Evolutionary conservation across 2,329 filamentous ascomycete species (phyloP).

Genomic region (Dothiorella sarmentorum): DNA sequence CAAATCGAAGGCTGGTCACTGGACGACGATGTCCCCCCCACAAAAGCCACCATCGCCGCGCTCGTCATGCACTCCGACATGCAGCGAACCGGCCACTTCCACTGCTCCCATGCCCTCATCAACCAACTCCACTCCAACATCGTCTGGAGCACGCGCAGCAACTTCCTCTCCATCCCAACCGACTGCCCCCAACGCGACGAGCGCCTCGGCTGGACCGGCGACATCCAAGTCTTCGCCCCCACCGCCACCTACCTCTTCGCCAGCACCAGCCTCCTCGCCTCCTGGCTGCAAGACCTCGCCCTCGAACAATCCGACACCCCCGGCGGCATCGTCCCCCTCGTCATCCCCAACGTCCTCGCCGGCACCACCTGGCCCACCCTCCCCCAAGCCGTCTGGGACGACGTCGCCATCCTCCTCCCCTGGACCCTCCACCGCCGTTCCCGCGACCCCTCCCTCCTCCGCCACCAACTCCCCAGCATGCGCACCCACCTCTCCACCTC

Average conservation of each 20-base stretch:
- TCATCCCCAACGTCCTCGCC: slow-evolving; percentile 22
- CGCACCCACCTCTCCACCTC: slow-evolving; percentile 37
- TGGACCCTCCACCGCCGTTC: slow-evolving; percentile 35
- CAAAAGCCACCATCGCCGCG: slow-evolving; percentile 28
- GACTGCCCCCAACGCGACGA: slow-evolving; percentile 58
- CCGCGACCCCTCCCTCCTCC: slow-evolving; percentile 36
- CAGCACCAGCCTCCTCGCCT: slow-evolving; percentile 48
- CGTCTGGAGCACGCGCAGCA: slow-evolving; percentile 56
- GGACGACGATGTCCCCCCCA: neutral
- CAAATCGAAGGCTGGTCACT: slow-evolving; percentile 47
- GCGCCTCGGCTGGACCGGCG: slow-evolving; percentile 54
- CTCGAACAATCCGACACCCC: slow-evolving; percentile 33
- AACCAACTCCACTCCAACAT: slow-evolving; percentile 56
- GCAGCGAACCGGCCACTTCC: slow-evolving; percentile 48
- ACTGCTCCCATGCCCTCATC: slow-evolving; percentile 50
- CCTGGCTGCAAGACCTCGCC: slow-evolving; percentile 50
- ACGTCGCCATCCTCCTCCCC: slow-evolving; percentile 37
- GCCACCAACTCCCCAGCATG: slow-evolving; percentile 36
- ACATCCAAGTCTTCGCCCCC: slow-evolving; percentile 50
- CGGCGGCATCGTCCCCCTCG: slow-evolving; percentile 24
- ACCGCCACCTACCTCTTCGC: slow-evolving; percentile 55
- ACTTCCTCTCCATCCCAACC: slow-evolving; percentile 56
- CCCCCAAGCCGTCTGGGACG: slow-evolving; percentile 39
- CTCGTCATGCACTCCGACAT: slow-evolving; percentile 54
- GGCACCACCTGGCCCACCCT: neutral